Conservation (phyloP, 1,139 yeast species). For the Dujonia santamariae region DNA sequence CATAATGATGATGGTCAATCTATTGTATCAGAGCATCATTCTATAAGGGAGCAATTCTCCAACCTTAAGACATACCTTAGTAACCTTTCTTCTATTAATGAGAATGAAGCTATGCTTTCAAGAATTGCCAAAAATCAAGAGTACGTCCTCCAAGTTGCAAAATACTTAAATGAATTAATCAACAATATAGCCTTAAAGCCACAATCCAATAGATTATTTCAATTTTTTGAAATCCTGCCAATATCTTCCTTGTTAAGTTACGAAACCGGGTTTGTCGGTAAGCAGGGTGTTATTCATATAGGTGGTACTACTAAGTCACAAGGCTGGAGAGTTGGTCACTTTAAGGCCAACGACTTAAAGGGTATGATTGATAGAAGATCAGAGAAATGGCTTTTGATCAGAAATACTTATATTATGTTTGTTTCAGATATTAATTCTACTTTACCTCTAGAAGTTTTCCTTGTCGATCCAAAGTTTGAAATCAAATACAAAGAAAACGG, state of each 20-base stretch:
- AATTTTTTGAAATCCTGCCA: constrained; percentile 87
- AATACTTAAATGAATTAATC: constrained; percentile 63
- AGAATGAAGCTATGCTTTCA: constrained; percentile 26
- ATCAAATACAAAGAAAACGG: constrained; percentile 47
- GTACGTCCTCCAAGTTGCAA: constrained; percentile 46
- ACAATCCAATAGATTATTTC: constrained; percentile 77
- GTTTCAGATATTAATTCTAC: constrained; percentile 86
- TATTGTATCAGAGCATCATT: constrained; percentile 3
- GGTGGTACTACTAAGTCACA: constrained; percentile 82
- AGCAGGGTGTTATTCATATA: constrained; percentile 81
- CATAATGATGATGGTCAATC: constrained; percentile 3
- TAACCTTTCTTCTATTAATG: constrained; percentile 20
- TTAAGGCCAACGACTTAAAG: constrained; percentile 71
- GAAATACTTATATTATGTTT: constrained; percentile 81
- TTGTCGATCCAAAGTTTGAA: constrained; percentile 71
- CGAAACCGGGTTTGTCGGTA: constrained; percentile 80
- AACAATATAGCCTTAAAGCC: constrained; percentile 50
- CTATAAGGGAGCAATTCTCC: constrained; percentile 1
- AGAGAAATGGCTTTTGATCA: constrained; percentile 85
- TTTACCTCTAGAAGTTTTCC: constrained; percentile 84
- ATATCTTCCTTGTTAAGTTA: constrained; percentile 79
- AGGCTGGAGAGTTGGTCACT: constrained; percentile 96
- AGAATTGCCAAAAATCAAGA: constrained; percentile 32
- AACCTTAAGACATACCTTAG: constrained; percentile 4
- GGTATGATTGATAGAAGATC: constrained; percentile 89